Evolutionary conservation across 2,329 filamentous ascomycete genomes (phyloP).

Genomic region (Metarhizium robertsii): DNA sequence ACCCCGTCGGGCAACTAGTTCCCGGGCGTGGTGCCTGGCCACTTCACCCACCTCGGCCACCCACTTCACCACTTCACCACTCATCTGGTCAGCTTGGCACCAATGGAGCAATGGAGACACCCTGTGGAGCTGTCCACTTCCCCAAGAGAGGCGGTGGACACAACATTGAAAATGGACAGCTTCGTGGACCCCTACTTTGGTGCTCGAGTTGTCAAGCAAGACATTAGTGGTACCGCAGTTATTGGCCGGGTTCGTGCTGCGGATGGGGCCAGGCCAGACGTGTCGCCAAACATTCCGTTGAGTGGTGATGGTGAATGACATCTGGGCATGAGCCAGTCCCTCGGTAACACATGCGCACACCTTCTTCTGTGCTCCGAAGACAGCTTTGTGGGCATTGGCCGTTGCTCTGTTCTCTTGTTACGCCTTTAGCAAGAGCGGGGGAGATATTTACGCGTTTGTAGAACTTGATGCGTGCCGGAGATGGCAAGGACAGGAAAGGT

Average conservation of each 20-base stretch:
- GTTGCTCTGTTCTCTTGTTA: no score
- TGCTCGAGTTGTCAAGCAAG: neutral
- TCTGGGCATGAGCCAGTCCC: no score
- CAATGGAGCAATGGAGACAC: neutral
- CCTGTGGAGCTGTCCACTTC: neutral
- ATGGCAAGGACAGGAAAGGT: no score
- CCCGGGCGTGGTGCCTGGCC: neutral
- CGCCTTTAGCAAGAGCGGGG: no score
- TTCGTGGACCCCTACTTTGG: neutral
- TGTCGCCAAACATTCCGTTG: neutral
- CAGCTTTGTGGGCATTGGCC: no score
- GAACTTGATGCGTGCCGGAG: no score
- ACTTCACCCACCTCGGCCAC: neutral
- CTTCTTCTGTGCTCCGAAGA: no score
- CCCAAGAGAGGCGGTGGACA: neutral
- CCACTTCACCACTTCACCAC: neutral
- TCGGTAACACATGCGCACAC: no score
- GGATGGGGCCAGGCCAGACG: neutral
- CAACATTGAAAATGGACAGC: neutral
- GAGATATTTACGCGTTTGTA: no score
- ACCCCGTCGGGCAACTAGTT: neutral
- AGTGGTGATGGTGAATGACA: neutral
- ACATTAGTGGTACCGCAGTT: no score
- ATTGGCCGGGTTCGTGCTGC: no score
- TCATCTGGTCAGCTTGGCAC: neutral